Base-by-base conservation (phyloP, 108 stramenopile genomes). In the Tribonema minus region DNA sequence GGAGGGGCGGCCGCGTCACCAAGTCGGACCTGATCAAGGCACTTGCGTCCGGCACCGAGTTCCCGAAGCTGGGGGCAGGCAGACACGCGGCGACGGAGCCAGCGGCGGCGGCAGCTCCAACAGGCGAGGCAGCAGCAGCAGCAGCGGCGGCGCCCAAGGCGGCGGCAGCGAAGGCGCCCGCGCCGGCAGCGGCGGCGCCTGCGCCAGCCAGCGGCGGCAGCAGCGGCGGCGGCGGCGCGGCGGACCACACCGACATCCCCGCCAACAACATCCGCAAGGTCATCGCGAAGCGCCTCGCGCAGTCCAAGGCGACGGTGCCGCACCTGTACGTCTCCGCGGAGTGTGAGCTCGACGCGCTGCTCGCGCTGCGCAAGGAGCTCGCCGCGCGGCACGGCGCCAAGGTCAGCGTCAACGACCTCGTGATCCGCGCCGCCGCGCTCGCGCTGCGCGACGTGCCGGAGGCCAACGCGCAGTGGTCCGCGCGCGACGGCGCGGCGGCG, bases 381-480 rank as follows among this genome's bases (percentile, higher is more conserved):
- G 82, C 84, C 54, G 87, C 83, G 32, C 88, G 92, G 15, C 85
- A 87, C 40, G 94, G 91, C 37, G 85, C 88, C 37, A 91, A 89
- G 37, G 90, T 96, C 3, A 93, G 93, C 15, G 96, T 98, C 30
- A 98, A 99, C 82, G 99, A 99, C 74, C 75, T 98, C 61, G 87
- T 99, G 61, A 92, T 99, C 86, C 95, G 95, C 84, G 93, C 94
- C 3, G 92, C 94, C 29, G 97, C 96, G 33, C 71, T 93, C 77
- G 95, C 97, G 3, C 90, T 99, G 73, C 87, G 95, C 58, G 96
- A 96, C 80, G 93, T 97, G 7, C 97, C 97, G 4, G 90, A 92
- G 62, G 92, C 91, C 35, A 99, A 99, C 85, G 81, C 84, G 30
- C 35, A 30, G 34, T 86, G 83, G 83, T 28, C 67, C 27, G 69